phyloP scores from a whole-genome alignment of 1,139 yeast genomes.

The Blastobotrys niveus region DNA sequence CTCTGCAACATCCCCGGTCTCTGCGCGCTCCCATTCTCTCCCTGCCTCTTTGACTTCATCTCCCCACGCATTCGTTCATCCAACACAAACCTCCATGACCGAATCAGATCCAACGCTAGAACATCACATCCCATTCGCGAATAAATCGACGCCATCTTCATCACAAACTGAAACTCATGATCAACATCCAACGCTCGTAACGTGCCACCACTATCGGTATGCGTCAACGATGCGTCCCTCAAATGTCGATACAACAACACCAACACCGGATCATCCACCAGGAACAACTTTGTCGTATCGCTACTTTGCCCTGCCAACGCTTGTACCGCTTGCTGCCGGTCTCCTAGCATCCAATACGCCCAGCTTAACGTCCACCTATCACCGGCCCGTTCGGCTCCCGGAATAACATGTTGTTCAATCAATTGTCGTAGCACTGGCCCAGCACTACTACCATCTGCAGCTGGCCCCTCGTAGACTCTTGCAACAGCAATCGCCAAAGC shows the following conservation, averaged over 20 bases:
- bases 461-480: slow-evolving; percentile 61
- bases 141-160: slow-evolving; percentile 61
- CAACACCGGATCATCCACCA: slow-evolving; percentile 79
- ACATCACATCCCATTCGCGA: slow-evolving; percentile 90
- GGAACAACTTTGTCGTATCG: slow-evolving; percentile 41
- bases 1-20: slow-evolving; percentile 10
- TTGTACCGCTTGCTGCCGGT: slow-evolving; percentile 21
- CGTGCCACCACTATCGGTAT: slow-evolving; percentile 11
- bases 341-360: slow-evolving; percentile 61
- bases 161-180: slow-evolving; percentile 54
- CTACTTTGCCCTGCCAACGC: slow-evolving; percentile 26
- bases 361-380: slow-evolving; percentile 83
- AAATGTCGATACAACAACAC: slow-evolving; percentile 59
- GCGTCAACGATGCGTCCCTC: slow-evolving; percentile 38
- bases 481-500: slow-evolving; percentile 77
- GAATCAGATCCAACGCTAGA: slow-evolving; percentile 55
- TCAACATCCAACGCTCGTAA: slow-evolving; percentile 8
- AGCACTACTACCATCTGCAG: slow-evolving; percentile 42
- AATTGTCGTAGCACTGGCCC: slow-evolving; percentile 47
- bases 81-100: slow-evolving; percentile 57
- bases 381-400: slow-evolving; percentile 53
- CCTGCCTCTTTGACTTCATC: too few relatives aligned
- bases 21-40: slow-evolving; percentile 4
- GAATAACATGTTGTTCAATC: slow-evolving; percentile 50
- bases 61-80: too few relatives aligned